Evolutionary conservation across 148 eudicot genomes (phyloP).

Genomic region (Arbutus unedo): DNA sequence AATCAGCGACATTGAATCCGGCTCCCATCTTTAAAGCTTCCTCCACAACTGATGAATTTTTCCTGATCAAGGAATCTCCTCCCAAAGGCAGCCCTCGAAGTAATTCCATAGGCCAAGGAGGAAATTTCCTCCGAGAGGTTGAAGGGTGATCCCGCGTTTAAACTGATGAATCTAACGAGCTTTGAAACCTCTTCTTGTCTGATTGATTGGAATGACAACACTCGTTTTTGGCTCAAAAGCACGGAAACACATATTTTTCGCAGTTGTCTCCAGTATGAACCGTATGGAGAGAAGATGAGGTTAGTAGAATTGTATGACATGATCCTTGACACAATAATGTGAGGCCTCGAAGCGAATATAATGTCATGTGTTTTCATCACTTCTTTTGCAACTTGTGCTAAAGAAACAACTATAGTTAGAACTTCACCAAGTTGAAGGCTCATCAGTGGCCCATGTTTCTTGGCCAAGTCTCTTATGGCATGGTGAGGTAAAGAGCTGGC

Average conservation of each 20-base stretch:
- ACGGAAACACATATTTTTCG: conserved; percentile 25
- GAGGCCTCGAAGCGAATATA: conserved; percentile 20
- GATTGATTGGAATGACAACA: background rate
- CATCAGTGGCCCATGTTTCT: conserved; percentile 29
- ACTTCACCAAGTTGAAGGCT: conserved; percentile 27
- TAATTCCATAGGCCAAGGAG: conserved; percentile 7
- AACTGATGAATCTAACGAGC: conserved; percentile 12
- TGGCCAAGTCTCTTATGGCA: conserved; percentile 16
- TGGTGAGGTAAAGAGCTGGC: conserved; percentile 30
- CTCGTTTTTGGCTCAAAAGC: conserved; percentile 27
- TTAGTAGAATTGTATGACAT: background rate
- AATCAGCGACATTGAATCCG: conserved; percentile 27
- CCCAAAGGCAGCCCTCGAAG: conserved; percentile 26
- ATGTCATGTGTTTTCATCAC: conserved; percentile 29
- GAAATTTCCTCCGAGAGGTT: conserved; percentile 19
- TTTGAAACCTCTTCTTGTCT: conserved; percentile 15
- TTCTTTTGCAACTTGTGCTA: conserved; percentile 25
- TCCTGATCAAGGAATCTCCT: conserved; percentile 16
- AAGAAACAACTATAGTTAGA: conserved; percentile 8
- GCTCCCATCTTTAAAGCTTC: background rate
- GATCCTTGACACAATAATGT: background rate
- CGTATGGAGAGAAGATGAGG: background rate
- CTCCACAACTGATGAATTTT: conserved; percentile 2
- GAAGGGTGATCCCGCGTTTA: conserved; percentile 9
- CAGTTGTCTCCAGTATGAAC: background rate